These are phyloP conservation scores for Verbascum thapsus DNA, from an alignment of 257 asterid genomes.

Conservation along the genomic window DNA sequence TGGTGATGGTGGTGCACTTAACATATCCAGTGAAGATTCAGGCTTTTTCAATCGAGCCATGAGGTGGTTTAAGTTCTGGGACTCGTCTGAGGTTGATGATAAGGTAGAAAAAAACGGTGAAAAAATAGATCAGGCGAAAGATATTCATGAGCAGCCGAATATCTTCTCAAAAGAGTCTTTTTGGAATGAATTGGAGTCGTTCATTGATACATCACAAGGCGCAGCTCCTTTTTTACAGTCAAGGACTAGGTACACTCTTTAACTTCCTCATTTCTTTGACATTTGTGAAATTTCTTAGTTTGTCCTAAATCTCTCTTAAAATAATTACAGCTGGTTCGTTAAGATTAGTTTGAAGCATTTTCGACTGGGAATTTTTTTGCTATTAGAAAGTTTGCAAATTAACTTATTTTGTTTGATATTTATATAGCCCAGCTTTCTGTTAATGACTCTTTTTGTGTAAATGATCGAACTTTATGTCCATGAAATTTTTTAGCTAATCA, in stretches of 20 bases:
- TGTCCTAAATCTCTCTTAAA: neutral
- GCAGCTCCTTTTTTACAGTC: slow-evolving; percentile 52
- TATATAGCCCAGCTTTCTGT: neutral
- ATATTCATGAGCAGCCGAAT: slow-evolving; percentile 31
- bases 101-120: slow-evolving; percentile 32
- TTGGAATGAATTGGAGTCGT: slow-evolving; percentile 68
- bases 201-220: slow-evolving; percentile 52
- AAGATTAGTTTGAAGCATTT: neutral
- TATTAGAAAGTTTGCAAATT: too few species aligned
- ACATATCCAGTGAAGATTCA: slow-evolving; percentile 32
- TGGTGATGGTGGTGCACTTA: slow-evolving; percentile 28
- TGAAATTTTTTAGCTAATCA: too few species aligned
- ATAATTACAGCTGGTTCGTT: neutral
- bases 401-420: too few species aligned
- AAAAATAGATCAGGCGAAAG: slow-evolving; percentile 28
- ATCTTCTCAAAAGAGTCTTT: slow-evolving; percentile 55
- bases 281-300: neutral
- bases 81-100: slow-evolving; percentile 32
- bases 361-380: too few species aligned
- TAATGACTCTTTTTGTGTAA: neutral
- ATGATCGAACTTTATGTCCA: too few species aligned
- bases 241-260: slow-evolving; percentile 56
- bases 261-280: neutral
- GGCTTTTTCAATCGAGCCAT: slow-evolving; percentile 33
- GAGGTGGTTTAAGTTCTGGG: slow-evolving; percentile 51